Base-by-base conservation (phyloP, 176 grass and related monocot species). In the Coix lacrymajobi region DNA sequence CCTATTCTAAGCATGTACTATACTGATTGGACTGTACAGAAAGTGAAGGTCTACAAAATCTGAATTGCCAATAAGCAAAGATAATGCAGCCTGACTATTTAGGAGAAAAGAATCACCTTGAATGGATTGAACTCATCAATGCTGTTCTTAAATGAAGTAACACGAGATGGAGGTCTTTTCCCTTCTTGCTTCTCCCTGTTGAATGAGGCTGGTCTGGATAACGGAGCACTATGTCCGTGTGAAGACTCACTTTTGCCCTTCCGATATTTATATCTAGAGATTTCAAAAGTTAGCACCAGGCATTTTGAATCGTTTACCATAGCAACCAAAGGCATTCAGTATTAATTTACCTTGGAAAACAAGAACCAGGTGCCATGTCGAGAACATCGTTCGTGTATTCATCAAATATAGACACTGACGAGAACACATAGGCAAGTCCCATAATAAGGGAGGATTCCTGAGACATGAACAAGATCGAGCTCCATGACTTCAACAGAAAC, bases 371-470 rank as follows among this genome's bases (percentile, higher is more conserved):
- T 67, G 91, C 93, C 96, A 99, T 93, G 83, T 92, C 93, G 75
- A 99, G 93, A 64, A 96, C 84, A 19, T 99, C 96, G 69, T 99
- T 99, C 3, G 90, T 99, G 71, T 99, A 99, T 78, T 99, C 96
- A 69, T 99, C 96, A 87, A 92, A 99, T 66, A 99, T 89, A 65
- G 96, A 92, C 62, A 99, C 84, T 20, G 96, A 93, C 14, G 93
- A 90, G 15, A 91, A 14, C 16, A 88, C 85, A 84, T 99, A 99
- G 19, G 76, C 76, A 11, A 99, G 80, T 65, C 96, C 96, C 96
- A 92, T 86, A 29, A 67, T 22, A 77, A 85, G 31, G 41, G 96
- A 99, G 15, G 89, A 93, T 91, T 96, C 96, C 96, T 99, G 73
- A 57, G 1, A 83, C 17, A 88, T 58, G 37, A 80, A 90, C 60